Evolutionary conservation across 2,329 filamentous ascomycete species (phyloP), one percentile per base, ranked within the genome.

Genomic region (Fusarium bactridioides): DNA sequence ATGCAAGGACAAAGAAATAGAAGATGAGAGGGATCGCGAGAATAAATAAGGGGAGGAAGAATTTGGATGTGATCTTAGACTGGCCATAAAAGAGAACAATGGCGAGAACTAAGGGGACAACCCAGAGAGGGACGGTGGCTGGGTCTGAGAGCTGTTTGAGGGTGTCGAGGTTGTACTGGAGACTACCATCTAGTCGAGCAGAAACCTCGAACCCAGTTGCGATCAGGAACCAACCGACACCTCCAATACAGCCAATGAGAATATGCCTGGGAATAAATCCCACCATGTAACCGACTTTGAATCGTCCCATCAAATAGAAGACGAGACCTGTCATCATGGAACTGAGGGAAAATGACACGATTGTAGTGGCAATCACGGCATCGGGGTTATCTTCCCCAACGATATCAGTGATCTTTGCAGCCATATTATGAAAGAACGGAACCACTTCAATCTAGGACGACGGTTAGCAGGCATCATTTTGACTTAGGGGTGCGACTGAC

Each of bases 401-500:
- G 47, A 88, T 86, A 19, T 86, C 85, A 73, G 96, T 90, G 78
- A 98, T 98, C 35, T 92, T 95, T 71, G 92, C 91, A 2, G 96
- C 95, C 95, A 99, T 99, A 78, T 95, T 97, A 83, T 99, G 96
- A 80, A 99, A 98, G 83, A 99, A 99, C 1, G 95, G 96, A 2
- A 99, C 95, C 3, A 98, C 95, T 83, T 99, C 96, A 74, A 98
- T 99, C 89, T 92, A 70, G 25, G 69, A 55, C n/a, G 69, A 54
- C 12, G 55, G 65, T 70, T 45, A 73, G 63, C 58, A 38, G 25
- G 25, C 11, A 44, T 44, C 21, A 37, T 19, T n/a, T 23, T 23
- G 16, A 43, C 21, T 27, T 25, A 63, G 37, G n/a, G 33, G 6
- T 48, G 19, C 23, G 16, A 81, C 87, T 74, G 83, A 92, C 90